Evolutionary conservation across 805 yeast genomes (phyloP).

Genomic region (Isabelozyma gotoi): DNA sequence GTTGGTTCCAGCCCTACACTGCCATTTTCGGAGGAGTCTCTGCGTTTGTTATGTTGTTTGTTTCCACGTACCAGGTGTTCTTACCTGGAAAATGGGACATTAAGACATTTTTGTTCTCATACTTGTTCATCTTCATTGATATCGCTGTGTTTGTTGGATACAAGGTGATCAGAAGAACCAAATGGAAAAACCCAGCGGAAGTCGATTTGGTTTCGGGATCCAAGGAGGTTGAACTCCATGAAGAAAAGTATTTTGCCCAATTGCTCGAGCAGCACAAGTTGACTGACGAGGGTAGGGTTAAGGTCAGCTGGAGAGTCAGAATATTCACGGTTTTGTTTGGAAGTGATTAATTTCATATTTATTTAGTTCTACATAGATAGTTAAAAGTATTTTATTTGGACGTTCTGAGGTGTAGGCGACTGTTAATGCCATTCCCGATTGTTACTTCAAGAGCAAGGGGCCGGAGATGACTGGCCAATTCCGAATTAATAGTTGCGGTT

Average conservation of each 20-base stretch:
- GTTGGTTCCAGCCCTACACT: constrained; percentile 33
- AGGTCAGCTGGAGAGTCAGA: constrained; percentile 12
- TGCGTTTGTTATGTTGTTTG: constrained; percentile 31
- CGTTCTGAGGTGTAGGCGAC: too few relatives aligned
- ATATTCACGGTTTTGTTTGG: constrained; percentile 23
- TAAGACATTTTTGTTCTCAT: constrained; percentile 43
- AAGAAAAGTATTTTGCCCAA: constrained; percentile 22
- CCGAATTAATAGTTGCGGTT: too few relatives aligned
- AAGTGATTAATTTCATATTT: constrained; percentile 18
- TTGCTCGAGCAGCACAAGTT: constrained; percentile 12
- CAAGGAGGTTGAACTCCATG: constrained; percentile 40
- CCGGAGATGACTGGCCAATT: too few relatives aligned
- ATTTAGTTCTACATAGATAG: too few relatives aligned
- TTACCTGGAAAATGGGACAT: constrained; percentile 36
- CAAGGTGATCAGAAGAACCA: constrained; percentile 40
- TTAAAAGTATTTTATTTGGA: too few relatives aligned
- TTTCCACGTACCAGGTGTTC: constrained; percentile 40
- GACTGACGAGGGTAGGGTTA: constrained; percentile 17
- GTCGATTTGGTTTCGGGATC: constrained; percentile 40
- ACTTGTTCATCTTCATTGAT: constrained; percentile 43
- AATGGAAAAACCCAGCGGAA: constrained; percentile 27
- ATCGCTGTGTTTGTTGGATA: constrained; percentile 30
- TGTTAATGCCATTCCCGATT: too few relatives aligned
- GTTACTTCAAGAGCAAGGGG: too few relatives aligned
- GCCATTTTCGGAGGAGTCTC: constrained; percentile 27